Percentiles rank a stretch among this genome's conserved stretches.
These are phyloP conservation scores for Torulaspora gathmanii DNA, from an alignment of 805 yeast genomes.

Conservation along the genomic window DNA sequence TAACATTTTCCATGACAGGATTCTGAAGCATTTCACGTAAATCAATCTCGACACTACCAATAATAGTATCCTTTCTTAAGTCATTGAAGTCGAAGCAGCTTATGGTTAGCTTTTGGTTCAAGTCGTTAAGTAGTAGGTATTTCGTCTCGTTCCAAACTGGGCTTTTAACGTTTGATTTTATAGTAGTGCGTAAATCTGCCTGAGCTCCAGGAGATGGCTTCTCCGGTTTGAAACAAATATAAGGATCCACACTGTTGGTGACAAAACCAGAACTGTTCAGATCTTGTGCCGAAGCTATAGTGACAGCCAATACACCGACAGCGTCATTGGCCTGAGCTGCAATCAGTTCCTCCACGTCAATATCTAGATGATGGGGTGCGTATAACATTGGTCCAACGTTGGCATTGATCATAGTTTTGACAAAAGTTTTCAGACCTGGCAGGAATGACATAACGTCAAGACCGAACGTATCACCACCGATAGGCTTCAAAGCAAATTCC, in stretches of 20 bases:
- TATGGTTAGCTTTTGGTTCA: slow-evolving; percentile 54
- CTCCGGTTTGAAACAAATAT: slow-evolving; percentile 45
- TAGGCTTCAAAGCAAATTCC: slow-evolving; percentile 77
- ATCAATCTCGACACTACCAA: slow-evolving; percentile 50
- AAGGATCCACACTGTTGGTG: slow-evolving; percentile 53
- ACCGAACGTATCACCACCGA: slow-evolving; percentile 87
- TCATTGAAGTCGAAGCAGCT: slow-evolving; percentile 53
- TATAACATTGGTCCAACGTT: slow-evolving; percentile 72
- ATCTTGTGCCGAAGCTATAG: slow-evolving; percentile 49
- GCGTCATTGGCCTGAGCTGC: slow-evolving; percentile 62
- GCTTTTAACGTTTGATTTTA: slow-evolving; percentile 49
- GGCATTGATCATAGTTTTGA: slow-evolving; percentile 63
- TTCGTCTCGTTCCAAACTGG: slow-evolving; percentile 68
- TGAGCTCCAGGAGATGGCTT: slow-evolving; percentile 43
- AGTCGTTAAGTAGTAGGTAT: slow-evolving; percentile 50
- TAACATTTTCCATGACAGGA: slow-evolving; percentile 26
- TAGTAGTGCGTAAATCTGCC: slow-evolving; percentile 44
- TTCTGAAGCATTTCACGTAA: slow-evolving; percentile 57
- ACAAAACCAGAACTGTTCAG: slow-evolving; percentile 40
- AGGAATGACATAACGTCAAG: slow-evolving; percentile 77
- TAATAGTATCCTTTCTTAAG: slow-evolving; percentile 49
- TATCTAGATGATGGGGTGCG: slow-evolving; percentile 75
- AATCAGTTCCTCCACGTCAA: slow-evolving; percentile 69
- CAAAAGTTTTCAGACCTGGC: slow-evolving; percentile 73
- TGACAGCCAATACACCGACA: slow-evolving; percentile 63